Base-by-base conservation (phyloP, 768 basidiomycete genomes). In the Cystobasidiopsis lactophilus region DNA sequence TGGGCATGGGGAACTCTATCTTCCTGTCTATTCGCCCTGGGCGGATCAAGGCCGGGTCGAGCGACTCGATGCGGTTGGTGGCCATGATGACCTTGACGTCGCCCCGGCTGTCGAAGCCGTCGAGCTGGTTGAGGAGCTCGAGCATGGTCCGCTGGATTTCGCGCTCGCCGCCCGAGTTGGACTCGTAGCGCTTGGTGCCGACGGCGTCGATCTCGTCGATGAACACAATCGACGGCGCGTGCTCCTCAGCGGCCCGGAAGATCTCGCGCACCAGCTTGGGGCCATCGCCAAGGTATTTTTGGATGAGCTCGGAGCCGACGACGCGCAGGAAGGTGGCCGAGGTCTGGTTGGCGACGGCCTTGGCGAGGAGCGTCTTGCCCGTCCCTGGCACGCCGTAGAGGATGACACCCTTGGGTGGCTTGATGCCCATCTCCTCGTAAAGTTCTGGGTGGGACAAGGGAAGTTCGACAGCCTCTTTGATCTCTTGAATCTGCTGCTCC, bases 71-170 rank as follows among this genome's bases (percentile, higher is more conserved):
- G 69, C 75, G 79, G 70, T 98, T 98, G 4, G 93, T 98, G 13
- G 93, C 93, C 93, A 96, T 96, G 66, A 98, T 95, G 59, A 98
- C 91, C 69, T 96, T 98, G 54, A 98, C 89, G 64, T 96, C 93
- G n/a, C 91, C 91, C 52, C 89, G 79, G 4, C 88, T 88, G 65
- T 98, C 93, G 67, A 98, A 96, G n/a, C 93, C 93, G 62, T 98
- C 93, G 38, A 98, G 74, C 68, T 98, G 93, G 66, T 98, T 98
- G 49, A 98, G 76, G 46, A 98, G 74, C 66, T 98, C 93, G 69
- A 96, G 73, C 93, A 98, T 95, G 16, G 93, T 98, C 54, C 93
- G 77, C 66, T 98, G 93, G 60, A 98, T 96, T 71, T 98, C 93
- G 58, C 91, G 83, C 69, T 98, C 91, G 57, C 93, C 93, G 30